phyloP scores from a whole-genome alignment of 73 alveolate species.

The Loxodes magnus region DNA sequence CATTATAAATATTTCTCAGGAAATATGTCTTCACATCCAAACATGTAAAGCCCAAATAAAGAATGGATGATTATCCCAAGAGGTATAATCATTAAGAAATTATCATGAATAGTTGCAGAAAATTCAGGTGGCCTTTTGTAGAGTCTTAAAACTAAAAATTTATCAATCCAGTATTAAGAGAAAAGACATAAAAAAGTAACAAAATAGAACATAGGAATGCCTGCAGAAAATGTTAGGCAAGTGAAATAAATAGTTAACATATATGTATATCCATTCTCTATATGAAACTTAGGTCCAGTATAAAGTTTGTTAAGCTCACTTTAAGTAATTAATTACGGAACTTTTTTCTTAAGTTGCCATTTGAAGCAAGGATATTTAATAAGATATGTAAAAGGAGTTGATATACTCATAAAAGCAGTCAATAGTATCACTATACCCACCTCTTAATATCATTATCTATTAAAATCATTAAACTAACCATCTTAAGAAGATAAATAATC shows the following conservation, averaged over 20 bases:
- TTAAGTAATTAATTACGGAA: conserved; percentile 21
- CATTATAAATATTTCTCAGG: too few species aligned
- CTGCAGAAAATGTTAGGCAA: conserved; percentile 29
- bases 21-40: conserved; percentile 6
- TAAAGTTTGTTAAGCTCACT: conserved; percentile 34
- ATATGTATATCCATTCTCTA: conserved; percentile 37
- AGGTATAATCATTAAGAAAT: conserved; percentile 9
- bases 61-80: conserved; percentile 29
- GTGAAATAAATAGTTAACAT: conserved; percentile 21
- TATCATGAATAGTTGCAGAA: conserved; percentile 6
- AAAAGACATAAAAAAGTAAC: conserved; percentile 8
- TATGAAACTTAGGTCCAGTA: conserved; percentile 45
- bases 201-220: conserved; percentile 43
- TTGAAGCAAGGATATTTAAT: too few species aligned
- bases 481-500: too few species aligned
- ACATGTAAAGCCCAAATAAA: conserved; percentile 36
- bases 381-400: too few species aligned
- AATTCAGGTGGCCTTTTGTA: conserved; percentile 32
- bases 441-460: neutral
- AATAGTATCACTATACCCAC: too few species aligned
- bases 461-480: conserved; percentile 4
- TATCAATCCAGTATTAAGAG: conserved; percentile 42
- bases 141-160: conserved; percentile 18
- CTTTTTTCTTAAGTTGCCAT: conserved; percentile 8
- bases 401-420: too few species aligned